phyloP scores from a whole-genome alignment of 805 yeast species.

The Metschnikowia sp. region DNA sequence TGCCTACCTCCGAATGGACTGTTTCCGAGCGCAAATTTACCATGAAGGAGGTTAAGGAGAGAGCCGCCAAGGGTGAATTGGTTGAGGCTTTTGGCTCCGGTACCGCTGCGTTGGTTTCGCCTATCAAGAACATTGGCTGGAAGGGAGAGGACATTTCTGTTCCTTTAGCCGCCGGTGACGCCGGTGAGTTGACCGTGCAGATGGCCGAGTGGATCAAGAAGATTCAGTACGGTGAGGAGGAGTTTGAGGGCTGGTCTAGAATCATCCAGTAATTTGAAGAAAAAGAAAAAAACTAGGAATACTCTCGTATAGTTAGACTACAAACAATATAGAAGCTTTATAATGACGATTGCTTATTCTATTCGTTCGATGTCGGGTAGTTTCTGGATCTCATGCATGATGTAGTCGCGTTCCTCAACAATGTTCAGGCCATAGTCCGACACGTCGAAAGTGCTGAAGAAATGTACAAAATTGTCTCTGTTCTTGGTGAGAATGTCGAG shows the following conservation, averaged over 20 bases:
- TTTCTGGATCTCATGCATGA: slow-evolving; percentile 68
- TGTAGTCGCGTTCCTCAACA: slow-evolving; percentile 76
- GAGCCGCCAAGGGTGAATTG: slow-evolving; percentile 75
- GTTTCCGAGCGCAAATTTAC: slow-evolving; percentile 80
- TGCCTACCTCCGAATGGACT: slow-evolving; percentile 75
- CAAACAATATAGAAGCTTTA: too few relatives aligned
- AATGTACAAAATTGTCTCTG: slow-evolving; percentile 68
- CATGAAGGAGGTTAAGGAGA: slow-evolving; percentile 75
- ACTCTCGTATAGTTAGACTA: background rate
- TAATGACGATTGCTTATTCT: background rate
- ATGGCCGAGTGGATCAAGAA: slow-evolving; percentile 83
- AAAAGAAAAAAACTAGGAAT: too few relatives aligned
- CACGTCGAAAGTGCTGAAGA: slow-evolving; percentile 63
- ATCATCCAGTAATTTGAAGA: slow-evolving; percentile 24
- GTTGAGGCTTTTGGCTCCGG: slow-evolving; percentile 97
- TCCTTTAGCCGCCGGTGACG: slow-evolving; percentile 77
- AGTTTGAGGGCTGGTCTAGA: slow-evolving; percentile 54
- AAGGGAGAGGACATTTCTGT: slow-evolving; percentile 67
- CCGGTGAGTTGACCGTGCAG: slow-evolving; percentile 75
- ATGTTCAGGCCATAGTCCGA: slow-evolving; percentile 63
- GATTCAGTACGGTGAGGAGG: slow-evolving; percentile 84
- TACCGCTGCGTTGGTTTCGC: slow-evolving; percentile 96
- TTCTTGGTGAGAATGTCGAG: slow-evolving; percentile 81
- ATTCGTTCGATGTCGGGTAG: slow-evolving; percentile 56
- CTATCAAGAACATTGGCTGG: slow-evolving; percentile 85